A percentile compares a stretch with the other conserved stretches of the same genome.
Evolutionary conservation across 2,329 filamentous ascomycete species (phyloP).

Genomic region (Aspergillus pseudonomiae): DNA sequence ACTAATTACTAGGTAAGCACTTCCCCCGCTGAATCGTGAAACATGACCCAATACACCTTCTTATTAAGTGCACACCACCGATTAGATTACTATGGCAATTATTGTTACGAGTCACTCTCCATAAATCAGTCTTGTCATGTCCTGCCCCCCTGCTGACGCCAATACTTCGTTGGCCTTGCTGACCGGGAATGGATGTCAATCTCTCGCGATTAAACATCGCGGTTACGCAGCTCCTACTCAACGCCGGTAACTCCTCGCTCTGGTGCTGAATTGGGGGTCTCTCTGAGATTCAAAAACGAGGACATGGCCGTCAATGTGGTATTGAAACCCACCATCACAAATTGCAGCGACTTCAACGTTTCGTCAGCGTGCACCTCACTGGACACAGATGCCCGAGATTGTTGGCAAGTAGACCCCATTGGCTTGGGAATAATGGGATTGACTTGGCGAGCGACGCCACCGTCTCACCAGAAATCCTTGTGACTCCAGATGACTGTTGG

Average conservation of each 20-base stretch:
- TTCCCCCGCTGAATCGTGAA: background rate
- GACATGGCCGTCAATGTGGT: background rate
- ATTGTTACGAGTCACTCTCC: background rate
- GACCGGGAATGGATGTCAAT: no score
- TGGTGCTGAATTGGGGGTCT: background rate
- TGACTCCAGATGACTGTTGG: constrained; percentile 14
- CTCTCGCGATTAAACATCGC: no score
- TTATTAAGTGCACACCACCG: background rate
- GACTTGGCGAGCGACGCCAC: constrained; percentile 1
- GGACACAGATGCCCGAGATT: constrained; percentile 3
- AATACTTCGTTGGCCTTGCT: background rate
- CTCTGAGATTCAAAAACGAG: background rate
- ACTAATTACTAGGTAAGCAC: background rate
- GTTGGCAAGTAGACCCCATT: constrained; percentile 11
- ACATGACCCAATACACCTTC: background rate
- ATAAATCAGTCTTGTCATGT: background rate
- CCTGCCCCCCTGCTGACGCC: background rate
- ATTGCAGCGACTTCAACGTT: background rate
- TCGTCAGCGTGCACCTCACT: background rate
- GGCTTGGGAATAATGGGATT: constrained; percentile 21
- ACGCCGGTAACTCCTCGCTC: background rate
- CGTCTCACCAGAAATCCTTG: background rate
- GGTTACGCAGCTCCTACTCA: no score
- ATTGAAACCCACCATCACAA: background rate
- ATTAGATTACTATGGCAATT: background rate